Base-by-base conservation (phyloP, 352 stramenopile species). In the Phytophthora tubulina region DNA sequence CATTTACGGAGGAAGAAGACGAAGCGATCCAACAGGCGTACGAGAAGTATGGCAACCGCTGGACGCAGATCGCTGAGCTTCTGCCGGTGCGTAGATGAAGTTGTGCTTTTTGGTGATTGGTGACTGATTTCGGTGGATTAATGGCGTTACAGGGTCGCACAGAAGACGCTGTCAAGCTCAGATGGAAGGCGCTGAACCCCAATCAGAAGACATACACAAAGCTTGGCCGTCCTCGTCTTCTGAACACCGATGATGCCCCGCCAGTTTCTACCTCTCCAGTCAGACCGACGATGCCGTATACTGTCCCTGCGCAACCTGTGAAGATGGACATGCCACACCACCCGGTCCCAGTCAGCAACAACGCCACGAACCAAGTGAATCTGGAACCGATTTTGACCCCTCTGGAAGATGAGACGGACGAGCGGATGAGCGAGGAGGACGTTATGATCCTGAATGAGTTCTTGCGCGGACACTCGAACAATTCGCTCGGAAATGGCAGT, bases 1-100 rank as follows among this genome's bases (percentile, higher is more conserved):
- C 85, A 32, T 92, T 92, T 66, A 88, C 82, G 0, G 72, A 79
- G n/a, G 73, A 89, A 49, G 85, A 90, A 48, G 91, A 97, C 61
- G 75, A 78, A 49, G 77, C 86, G 2, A 89, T 97, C 35, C 74
- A 92, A 59, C 77, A 91, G 41, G 83, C 92, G 9, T 94, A 96
- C 55, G 78, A 94, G 32, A 91, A 88, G 54, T 86, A 92, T 36
- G 91, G 91, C 35, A 97, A 96, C 64, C 86, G 88, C 33, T 97
- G 91, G 91, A 95, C 91, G 10, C 84, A 94, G 54, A 96, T 97
- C 31, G 91, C 91, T 0, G 85, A 93, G 60, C 72, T 92, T 2
- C 65, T 97, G 27, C 85, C 86, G 41, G 91, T 91, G 76, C 6
- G 63, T 31, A 54, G 9, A 33, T 21, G 3, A 7, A 5, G 15